phyloP scores from a whole-genome alignment of 1,284 basidiomycete genomes.

The Rhodotorula mucilaginosa region DNA sequence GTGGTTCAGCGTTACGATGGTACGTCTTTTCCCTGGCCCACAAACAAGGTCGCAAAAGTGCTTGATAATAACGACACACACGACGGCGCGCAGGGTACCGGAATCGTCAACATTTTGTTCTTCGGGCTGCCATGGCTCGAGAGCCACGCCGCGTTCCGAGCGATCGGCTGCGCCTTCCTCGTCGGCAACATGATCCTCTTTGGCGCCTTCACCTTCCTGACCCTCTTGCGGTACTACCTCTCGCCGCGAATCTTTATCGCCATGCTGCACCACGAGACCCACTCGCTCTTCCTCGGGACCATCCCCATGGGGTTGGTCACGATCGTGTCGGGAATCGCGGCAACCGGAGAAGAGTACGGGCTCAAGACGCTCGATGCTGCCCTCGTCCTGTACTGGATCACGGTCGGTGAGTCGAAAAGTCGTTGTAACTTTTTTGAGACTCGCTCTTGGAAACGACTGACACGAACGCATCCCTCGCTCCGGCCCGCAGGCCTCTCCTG shows the following conservation, averaged over 20 bases:
- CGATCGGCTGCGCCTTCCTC: slow-evolving; percentile 41
- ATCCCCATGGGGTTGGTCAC: slow-evolving; percentile 42
- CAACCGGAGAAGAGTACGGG: slow-evolving; percentile 39
- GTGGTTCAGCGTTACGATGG: slow-evolving; percentile 43
- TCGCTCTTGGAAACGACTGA: too few species aligned
- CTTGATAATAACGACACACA: too few species aligned
- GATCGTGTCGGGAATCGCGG: slow-evolving; percentile 40
- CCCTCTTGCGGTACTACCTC: slow-evolving; percentile 40
- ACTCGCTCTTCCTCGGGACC: slow-evolving; percentile 41
- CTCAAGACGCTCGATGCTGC: slow-evolving; percentile 35
- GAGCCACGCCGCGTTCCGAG: slow-evolving; percentile 41
- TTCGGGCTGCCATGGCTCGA: slow-evolving; percentile 41
- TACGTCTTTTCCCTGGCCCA: neutral
- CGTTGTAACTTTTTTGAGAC: neutral
- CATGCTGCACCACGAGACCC: slow-evolving; percentile 43
- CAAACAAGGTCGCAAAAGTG: neutral
- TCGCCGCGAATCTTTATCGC: slow-evolving; percentile 41
- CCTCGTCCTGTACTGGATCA: slow-evolving; percentile 43
- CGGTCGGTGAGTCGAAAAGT: slow-evolving; percentile 20
- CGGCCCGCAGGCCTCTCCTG: slow-evolving; percentile 21
- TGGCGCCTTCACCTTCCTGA: slow-evolving; percentile 38
- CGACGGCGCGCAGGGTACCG: slow-evolving; percentile 35
- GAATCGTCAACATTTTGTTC: slow-evolving; percentile 43
- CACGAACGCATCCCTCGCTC: neutral
- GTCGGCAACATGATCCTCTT: slow-evolving; percentile 41